A percentile compares a stretch with the other conserved stretches of the same genome.
Conservation (phyloP, 371 early-diverging fungal species). For the Lichtheimia ramosa region DNA sequence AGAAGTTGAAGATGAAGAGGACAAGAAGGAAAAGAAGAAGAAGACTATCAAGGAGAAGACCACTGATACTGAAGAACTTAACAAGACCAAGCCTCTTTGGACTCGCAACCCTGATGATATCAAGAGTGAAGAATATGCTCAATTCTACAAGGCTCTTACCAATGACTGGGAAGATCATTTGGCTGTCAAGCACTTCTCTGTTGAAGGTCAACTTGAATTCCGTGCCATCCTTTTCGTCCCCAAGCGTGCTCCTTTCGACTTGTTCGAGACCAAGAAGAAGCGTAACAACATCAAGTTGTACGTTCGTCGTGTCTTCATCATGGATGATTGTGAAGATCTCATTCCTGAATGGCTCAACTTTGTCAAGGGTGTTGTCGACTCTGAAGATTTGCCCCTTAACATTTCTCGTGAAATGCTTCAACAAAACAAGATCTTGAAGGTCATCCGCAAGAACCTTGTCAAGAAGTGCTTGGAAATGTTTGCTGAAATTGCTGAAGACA, state of each 20-base stretch:
- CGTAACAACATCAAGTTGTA: constrained; percentile 84
- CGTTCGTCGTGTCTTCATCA: constrained; percentile 87
- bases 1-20: constrained; percentile 58
- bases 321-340: constrained; percentile 76
- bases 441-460: constrained; percentile 79
- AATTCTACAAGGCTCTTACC: constrained; percentile 84
- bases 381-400: constrained; percentile 87
- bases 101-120: constrained; percentile 77
- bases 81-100: constrained; percentile 87
- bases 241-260: constrained; percentile 65
- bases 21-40: constrained; percentile 75
- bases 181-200: constrained; percentile 73
- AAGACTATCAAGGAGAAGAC: constrained; percentile 68
- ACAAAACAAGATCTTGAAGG: constrained; percentile 74
- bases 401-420: constrained; percentile 91
- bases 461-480: constrained; percentile 85
- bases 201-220: constrained; percentile 85
- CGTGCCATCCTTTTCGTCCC: constrained; percentile 80
- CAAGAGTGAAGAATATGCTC: constrained; percentile 72
- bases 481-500: constrained; percentile 65
- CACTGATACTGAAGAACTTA: constrained; percentile 54
- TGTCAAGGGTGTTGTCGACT: constrained; percentile 79
- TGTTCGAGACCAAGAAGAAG: constrained; percentile 64
- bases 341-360: constrained; percentile 65
- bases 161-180: constrained; percentile 74